These are phyloP conservation scores for Camillea tinctor DNA, from an alignment of 2,329 filamentous ascomycete genomes.

Conservation along the genomic window DNA sequence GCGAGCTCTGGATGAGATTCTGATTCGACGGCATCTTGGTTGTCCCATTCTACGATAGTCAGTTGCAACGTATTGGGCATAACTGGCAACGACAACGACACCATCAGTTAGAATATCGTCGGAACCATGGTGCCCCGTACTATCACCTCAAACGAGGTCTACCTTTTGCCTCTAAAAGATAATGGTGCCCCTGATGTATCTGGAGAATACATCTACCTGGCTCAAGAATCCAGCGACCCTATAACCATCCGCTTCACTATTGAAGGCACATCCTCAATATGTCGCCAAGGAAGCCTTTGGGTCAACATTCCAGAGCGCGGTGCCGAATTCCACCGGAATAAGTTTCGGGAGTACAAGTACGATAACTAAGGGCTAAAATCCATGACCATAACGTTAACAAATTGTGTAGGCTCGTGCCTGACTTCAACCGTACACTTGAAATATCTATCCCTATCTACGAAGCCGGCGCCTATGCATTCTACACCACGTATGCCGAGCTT, in stretches of 20 bases:
- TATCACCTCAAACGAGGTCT: constrained; percentile 70
- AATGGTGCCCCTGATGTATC: constrained; percentile 87
- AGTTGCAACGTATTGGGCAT: background rate
- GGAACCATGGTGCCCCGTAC: constrained; percentile 55
- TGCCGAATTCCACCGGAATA: constrained; percentile 70
- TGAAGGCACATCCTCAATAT: constrained; percentile 93
- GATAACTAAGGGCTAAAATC: constrained; percentile 30
- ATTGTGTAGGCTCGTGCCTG: constrained; percentile 68
- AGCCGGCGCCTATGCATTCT: constrained; percentile 90
- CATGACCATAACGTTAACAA: constrained; percentile 6
- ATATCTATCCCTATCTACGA: constrained; percentile 83
- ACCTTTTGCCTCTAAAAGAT: constrained; percentile 87
- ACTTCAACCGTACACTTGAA: constrained; percentile 89
- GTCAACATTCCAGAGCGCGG: constrained; percentile 86
- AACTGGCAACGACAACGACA: too few species aligned
- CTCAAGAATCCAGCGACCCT: constrained; percentile 69
- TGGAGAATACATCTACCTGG: constrained; percentile 88
- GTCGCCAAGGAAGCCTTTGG: constrained; percentile 91
- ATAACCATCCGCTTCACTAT: constrained; percentile 86
- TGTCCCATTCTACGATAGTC: background rate
- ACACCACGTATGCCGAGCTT: constrained; percentile 86
- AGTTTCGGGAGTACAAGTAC: constrained; percentile 88
- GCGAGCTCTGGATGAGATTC: background rate
- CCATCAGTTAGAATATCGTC: background rate
- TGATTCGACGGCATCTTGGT: background rate